A percentile compares a stretch with the other conserved stretches of the same genome.
These are phyloP conservation scores for Durio zibethinus DNA, from an alignment of 345 rosid species.

Conservation along the genomic window DNA sequence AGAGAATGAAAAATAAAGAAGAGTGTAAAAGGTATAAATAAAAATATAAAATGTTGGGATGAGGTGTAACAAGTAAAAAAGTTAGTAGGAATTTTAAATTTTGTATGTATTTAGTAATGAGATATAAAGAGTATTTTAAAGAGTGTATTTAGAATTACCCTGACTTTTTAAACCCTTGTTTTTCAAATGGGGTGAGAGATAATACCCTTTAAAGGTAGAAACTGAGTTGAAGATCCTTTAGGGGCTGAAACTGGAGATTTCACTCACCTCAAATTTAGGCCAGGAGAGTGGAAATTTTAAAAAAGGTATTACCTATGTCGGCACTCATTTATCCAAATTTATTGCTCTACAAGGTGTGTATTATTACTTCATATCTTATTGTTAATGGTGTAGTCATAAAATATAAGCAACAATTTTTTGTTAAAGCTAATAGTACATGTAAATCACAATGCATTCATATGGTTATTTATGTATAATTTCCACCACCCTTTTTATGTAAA, in stretches of 20 bases:
- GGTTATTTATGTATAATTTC: neutral
- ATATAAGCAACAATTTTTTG: neutral
- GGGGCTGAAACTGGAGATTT: neutral
- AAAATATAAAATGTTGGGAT: too few species aligned
- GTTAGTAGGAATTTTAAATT: too few species aligned
- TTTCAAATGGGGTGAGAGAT: neutral
- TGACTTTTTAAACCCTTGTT: slow-evolving; percentile 5
- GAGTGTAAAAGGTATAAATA: too few species aligned
- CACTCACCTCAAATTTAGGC: neutral
- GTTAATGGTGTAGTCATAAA: neutral
- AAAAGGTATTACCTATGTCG: neutral
- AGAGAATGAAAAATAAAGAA: too few species aligned
- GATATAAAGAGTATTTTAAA: too few species aligned
- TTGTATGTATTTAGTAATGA: too few species aligned
- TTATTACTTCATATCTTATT: neutral
- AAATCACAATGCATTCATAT: neutral
- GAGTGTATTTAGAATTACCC: too few species aligned
- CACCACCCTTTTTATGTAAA: neutral
- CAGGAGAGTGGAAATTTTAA: neutral
- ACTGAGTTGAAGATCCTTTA: neutral
- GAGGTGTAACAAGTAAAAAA: too few species aligned
- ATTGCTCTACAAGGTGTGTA: neutral
- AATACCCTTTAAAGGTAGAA: neutral
- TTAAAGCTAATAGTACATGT: neutral
- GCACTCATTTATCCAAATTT: neutral